Evolutionary conservation across 1,284 basidiomycete species (phyloP).

Genomic region (Paramarasmius palmivorus): DNA sequence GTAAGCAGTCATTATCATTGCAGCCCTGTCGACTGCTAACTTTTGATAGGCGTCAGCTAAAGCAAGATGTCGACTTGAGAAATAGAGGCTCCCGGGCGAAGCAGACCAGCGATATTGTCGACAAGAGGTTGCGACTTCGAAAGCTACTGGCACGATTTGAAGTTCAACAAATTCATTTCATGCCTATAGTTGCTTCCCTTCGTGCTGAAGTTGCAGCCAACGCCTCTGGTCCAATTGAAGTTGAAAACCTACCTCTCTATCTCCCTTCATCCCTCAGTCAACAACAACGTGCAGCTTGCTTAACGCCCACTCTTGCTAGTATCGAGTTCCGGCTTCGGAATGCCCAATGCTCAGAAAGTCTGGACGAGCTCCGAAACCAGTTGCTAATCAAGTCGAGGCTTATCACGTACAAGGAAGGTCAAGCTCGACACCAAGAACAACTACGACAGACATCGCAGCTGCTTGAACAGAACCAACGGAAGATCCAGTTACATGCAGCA

Average conservation of each 20-base stretch:
- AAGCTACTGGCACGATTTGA: no score
- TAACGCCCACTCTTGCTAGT: background rate
- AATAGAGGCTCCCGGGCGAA: no score
- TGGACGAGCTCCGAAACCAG: conserved; percentile 7
- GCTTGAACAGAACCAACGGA: background rate
- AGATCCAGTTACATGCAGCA: background rate
- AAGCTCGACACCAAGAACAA: conserved; percentile 5
- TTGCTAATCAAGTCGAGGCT: conserved; percentile 5
- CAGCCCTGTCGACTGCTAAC: no score
- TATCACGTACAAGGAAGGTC: conserved; percentile 3
- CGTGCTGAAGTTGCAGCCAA: no score
- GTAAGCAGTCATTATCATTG: conserved; percentile 9
- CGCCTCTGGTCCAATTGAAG: background rate
- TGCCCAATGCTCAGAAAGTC: background rate
- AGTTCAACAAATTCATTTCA: no score
- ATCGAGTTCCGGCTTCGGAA: conserved; percentile 6
- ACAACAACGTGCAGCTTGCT: background rate
- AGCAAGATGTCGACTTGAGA: no score
- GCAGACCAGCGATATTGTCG: no score
- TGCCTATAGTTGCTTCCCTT: no score
- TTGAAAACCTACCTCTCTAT: conserved; percentile 5
- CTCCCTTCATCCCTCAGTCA: conserved; percentile 4
- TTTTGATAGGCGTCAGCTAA: no score
- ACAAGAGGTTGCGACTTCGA: no score
- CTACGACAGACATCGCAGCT: background rate